Conservation (phyloP, 2,329 filamentous ascomycete species). For the Teratosphaeria zuluensis region DNA sequence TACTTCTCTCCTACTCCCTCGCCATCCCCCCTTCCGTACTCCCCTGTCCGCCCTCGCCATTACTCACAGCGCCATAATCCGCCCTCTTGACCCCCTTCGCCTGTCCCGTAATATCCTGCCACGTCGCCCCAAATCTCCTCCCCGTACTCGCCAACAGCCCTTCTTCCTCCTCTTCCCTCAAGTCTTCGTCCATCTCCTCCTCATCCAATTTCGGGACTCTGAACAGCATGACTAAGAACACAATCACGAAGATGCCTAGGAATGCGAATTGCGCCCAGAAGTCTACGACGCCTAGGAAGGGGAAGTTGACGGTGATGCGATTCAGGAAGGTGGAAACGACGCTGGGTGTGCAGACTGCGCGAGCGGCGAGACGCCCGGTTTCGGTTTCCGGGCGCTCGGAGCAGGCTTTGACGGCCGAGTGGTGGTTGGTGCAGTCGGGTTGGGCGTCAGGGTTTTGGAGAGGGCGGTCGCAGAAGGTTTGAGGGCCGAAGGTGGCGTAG, state of each 20-base stretch:
- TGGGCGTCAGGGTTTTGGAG: conserved; percentile 52
- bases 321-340: conserved; percentile 91
- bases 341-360: conserved; percentile 78
- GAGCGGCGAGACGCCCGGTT: conserved; percentile 60
- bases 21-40: not conserved
- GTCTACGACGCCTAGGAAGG: conserved; percentile 82
- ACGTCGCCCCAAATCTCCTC: conserved; percentile 71
- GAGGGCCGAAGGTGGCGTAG: conserved; percentile 87
- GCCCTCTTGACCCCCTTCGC: conserved; percentile 28
- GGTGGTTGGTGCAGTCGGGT: conserved; percentile 65
- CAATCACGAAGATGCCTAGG: conserved; percentile 66
- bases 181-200: conserved; percentile 73
- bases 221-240: conserved; percentile 71
- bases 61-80: conserved; percentile 19
- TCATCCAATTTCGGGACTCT: conserved; percentile 69
- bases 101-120: conserved; percentile 72
- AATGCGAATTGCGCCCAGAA: conserved; percentile 98
- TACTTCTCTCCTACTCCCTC: not conserved
- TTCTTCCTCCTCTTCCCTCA: conserved; percentile 88
- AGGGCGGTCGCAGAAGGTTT: conserved; percentile 79
- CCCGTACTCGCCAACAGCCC: conserved; percentile 77
- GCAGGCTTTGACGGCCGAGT: conserved; percentile 67
- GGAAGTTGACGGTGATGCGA: conserved; percentile 84
- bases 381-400: conserved; percentile 63
- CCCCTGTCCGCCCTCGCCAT: not conserved